Evolutionary conservation across 306 rosid species (phyloP).

Genomic region (Astragalus membranaceus): DNA sequence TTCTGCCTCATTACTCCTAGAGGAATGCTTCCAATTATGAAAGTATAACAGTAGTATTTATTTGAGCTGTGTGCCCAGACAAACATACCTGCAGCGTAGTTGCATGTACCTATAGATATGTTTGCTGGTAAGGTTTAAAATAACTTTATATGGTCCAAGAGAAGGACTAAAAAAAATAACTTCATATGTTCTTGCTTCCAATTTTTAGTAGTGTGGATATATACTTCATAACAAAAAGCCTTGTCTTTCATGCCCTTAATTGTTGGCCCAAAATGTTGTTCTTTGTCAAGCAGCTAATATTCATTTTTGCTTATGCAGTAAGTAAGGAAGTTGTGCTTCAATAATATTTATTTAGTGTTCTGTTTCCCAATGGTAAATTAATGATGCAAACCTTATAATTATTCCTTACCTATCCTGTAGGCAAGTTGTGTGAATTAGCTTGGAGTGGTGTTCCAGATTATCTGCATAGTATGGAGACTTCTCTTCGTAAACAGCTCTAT

Average conservation of each 20-base stretch:
- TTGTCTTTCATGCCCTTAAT: no score
- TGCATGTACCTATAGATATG: neutral
- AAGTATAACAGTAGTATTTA: neutral
- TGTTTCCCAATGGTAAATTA: neutral
- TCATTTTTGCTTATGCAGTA: neutral
- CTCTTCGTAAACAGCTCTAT: slow-evolving; percentile 94
- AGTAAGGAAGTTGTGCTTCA: neutral
- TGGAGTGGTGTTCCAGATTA: slow-evolving; percentile 94
- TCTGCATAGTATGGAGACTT: slow-evolving; percentile 90
- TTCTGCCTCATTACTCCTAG: neutral
- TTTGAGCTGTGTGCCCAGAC: neutral
- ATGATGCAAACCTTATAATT: slow-evolving; percentile 9
- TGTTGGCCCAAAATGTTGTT: no score
- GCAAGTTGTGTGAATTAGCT: slow-evolving; percentile 86
- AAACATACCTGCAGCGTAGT: neutral
- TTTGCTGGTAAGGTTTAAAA: neutral
- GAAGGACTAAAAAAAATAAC: no score
- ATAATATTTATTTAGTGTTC: slow-evolving; percentile 1
- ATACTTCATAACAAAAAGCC: no score
- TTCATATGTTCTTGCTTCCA: no score
- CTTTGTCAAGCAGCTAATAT: neutral
- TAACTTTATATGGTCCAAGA: neutral
- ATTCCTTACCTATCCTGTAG: slow-evolving; percentile 37
- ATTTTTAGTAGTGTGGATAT: no score
- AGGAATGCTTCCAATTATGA: neutral